Evolutionary conservation across 78 protist genomes (phyloP).

Genomic region (Planoprotostelium fungivorum): DNA sequence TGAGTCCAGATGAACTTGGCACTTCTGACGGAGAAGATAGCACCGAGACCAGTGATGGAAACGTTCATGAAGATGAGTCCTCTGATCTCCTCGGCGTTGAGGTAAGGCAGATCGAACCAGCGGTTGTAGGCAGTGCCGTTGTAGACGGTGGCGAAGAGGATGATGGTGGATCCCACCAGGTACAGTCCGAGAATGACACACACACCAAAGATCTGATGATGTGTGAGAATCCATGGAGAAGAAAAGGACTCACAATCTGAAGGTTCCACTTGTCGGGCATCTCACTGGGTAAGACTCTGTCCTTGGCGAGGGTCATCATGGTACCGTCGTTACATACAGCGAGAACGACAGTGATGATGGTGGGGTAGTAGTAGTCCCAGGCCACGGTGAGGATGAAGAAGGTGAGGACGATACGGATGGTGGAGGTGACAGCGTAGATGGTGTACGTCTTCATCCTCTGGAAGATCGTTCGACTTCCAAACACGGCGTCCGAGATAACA

Average conservation of each 20-base stretch:
- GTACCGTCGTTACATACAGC: constrained; percentile 82
- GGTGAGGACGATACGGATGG: constrained; percentile 65
- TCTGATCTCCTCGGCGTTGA: constrained; percentile 40
- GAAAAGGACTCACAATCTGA: not conserved
- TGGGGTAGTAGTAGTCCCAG: constrained; percentile 66
- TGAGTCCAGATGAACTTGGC: constrained; percentile 58
- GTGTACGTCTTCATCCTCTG: constrained; percentile 77
- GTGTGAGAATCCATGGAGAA: not conserved
- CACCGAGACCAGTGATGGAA: constrained; percentile 71
- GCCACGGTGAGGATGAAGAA: constrained; percentile 64
- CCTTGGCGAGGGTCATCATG: constrained; percentile 73
- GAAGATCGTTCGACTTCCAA: constrained; percentile 74
- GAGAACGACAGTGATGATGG: constrained; percentile 74
- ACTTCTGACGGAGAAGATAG: constrained; percentile 67
- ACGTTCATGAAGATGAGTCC: constrained; percentile 69
- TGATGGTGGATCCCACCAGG: constrained; percentile 57
- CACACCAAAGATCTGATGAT: constrained; percentile 17
- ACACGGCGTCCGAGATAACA: constrained; percentile 77
- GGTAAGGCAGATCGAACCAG: constrained; percentile 9
- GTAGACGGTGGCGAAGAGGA: constrained; percentile 51
- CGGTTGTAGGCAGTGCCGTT: constrained; percentile 39
- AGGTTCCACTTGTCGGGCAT: constrained; percentile 74
- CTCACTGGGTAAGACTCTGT: constrained; percentile 59
- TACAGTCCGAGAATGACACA: constrained; percentile 63
- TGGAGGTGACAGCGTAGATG: constrained; percentile 62